Conservation (phyloP, 2,329 filamentous ascomycete species). For the Amauroascus niger region DNA sequence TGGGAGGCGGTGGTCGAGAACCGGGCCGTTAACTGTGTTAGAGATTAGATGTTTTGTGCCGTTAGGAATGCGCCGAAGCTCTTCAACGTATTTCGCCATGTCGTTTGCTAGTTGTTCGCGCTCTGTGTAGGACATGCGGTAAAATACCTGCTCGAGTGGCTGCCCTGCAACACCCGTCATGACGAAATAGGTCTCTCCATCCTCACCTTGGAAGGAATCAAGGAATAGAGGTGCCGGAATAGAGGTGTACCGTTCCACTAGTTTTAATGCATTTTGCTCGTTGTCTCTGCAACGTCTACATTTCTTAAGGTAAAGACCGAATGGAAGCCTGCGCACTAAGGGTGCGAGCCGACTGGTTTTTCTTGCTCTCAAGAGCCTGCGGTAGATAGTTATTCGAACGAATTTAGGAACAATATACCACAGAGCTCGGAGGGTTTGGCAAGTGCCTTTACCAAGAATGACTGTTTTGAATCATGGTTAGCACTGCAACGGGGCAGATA, state of each 20-base stretch:
- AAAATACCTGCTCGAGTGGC: conserved; percentile 3
- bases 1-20: conserved; percentile 4
- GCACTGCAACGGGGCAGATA: neutral
- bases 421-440: neutral
- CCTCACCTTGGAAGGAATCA: conserved; percentile 6
- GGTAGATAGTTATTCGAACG: conserved; percentile 1
- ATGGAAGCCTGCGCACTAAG: conserved; percentile 7
- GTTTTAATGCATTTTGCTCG: conserved; percentile 10
- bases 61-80: conserved; percentile 13
- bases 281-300: neutral
- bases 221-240: conserved; percentile 10
- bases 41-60: neutral
- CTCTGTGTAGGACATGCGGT: conserved; percentile 12
- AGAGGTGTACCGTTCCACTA: conserved; percentile 11
- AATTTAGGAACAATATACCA: conserved; percentile 10
- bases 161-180: conserved; percentile 10
- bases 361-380: neutral
- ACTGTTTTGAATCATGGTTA: neutral
- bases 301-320: conserved; percentile 13
- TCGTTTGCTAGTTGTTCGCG: conserved; percentile 11
- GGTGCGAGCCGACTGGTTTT: neutral
- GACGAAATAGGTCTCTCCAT: conserved; percentile 4
- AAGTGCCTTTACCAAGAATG: neutral
- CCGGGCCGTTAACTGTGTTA: conserved; percentile 4
- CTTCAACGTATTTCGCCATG: conserved; percentile 1